phyloP scores from a whole-genome alignment of 2,329 filamentous ascomycete genomes.

The Penicillium sp. region DNA sequence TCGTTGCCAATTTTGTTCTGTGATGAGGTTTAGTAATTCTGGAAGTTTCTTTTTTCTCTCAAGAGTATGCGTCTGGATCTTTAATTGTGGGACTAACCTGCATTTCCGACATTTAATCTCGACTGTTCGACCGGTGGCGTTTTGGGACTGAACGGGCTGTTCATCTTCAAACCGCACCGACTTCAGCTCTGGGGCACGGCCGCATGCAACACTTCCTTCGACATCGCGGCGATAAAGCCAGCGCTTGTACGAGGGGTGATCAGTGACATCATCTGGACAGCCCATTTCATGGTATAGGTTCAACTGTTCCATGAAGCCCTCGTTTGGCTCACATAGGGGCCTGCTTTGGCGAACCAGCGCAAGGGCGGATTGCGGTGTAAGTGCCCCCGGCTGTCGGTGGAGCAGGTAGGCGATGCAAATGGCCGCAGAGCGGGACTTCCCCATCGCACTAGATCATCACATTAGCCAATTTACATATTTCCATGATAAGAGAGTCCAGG shows the following conservation, averaged over 20 bases:
- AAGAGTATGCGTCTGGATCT: not conserved
- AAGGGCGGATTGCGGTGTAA: constrained; percentile 64
- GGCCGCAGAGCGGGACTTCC: constrained; percentile 88
- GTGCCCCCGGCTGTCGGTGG: constrained; percentile 56
- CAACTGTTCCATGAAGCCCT: constrained; percentile 87
- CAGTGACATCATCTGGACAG: constrained; percentile 68
- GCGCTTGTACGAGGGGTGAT: constrained; percentile 75
- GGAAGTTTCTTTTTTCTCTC: not conserved
- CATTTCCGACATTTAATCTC: constrained; percentile 90
- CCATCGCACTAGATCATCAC: constrained; percentile 73
- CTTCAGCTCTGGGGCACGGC: constrained; percentile 72
- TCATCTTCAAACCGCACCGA: constrained; percentile 72
- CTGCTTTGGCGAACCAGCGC: constrained; percentile 67
- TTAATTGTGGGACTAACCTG: constrained; percentile 53
- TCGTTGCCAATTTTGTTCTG: constrained; percentile 62
- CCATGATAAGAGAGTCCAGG: not conserved
- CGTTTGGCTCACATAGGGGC: constrained; percentile 81
- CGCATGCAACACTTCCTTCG: constrained; percentile 67
- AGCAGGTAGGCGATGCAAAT: constrained; percentile 84
- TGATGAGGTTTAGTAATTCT: constrained; percentile 7
- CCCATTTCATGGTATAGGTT: constrained; percentile 85
- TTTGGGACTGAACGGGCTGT: constrained; percentile 35
- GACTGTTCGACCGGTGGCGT: constrained; percentile 27
- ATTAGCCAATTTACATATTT: constrained; percentile 12
- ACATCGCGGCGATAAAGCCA: constrained; percentile 69